phyloP scores from a whole-genome alignment of 2,329 filamentous ascomycete species.

The Aspergillus sp. region DNA sequence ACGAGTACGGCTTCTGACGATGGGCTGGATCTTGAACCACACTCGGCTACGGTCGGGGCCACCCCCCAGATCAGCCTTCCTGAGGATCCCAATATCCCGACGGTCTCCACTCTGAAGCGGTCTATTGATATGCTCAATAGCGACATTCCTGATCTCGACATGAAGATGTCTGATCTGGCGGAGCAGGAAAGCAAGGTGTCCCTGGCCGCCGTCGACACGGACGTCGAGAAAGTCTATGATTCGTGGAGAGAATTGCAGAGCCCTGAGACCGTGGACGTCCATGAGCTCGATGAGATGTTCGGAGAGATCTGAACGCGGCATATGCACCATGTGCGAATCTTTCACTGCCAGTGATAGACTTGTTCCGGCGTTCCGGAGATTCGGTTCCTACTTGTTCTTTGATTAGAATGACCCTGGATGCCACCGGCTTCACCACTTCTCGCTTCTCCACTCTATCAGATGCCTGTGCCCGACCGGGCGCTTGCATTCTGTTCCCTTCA shows the following conservation, averaged over 20 bases:
- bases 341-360: conserved; percentile 3
- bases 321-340: background rate
- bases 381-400: background rate
- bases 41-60: conserved; percentile 15
- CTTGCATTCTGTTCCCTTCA: background rate
- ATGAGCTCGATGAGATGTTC: conserved; percentile 87
- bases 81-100: conserved; percentile 22
- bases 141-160: conserved; percentile 32
- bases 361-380: background rate
- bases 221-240: conserved; percentile 41
- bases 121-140: conserved; percentile 41
- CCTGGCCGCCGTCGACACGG: conserved; percentile 24
- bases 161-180: conserved; percentile 35
- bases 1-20: conserved; percentile 37
- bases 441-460: background rate
- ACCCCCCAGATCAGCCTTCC: conserved; percentile 32
- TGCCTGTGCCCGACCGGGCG: background rate
- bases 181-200: conserved; percentile 46
- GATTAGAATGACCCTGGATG: too few relatives aligned
- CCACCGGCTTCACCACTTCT: background rate
- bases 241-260: conserved; percentile 64
- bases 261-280: conserved; percentile 85
- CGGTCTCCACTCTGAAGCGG: conserved; percentile 36
- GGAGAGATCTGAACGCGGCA: conserved; percentile 60
- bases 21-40: conserved; percentile 25